Percentiles rank a stretch among this genome's conserved stretches.
These are phyloP conservation scores for Lasiosphaeris hirsuta DNA, from an alignment of 495 filamentous ascomycete genomes.

Conservation along the genomic window DNA sequence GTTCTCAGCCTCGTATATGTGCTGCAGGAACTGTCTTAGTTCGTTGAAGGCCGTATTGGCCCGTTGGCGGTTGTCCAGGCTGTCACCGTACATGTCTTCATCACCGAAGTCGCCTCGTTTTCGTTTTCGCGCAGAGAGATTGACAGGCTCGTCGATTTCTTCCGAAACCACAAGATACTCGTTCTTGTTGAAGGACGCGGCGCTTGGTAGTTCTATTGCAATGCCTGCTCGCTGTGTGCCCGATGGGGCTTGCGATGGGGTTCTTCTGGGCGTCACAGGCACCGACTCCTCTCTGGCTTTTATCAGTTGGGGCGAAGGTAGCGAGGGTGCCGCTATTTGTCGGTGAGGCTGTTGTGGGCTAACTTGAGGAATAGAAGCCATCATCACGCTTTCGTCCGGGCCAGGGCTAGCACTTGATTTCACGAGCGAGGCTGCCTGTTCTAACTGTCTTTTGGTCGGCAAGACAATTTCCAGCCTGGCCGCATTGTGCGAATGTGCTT, in stretches of 20 bases:
- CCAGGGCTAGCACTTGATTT: background rate
- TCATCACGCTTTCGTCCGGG: background rate
- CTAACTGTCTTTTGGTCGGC: conserved; percentile 32
- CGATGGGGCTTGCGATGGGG: conserved; percentile 11
- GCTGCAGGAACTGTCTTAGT: conserved; percentile 62
- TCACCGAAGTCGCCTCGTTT: conserved; percentile 40
- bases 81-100: conserved; percentile 44
- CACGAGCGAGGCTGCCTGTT: conserved; percentile 12
- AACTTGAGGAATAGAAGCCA: background rate
- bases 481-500: conserved; percentile 27
- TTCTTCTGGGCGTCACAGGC: background rate
- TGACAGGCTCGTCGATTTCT: conserved; percentile 37
- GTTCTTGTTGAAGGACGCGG: conserved; percentile 34
- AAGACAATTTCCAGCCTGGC: conserved; percentile 31
- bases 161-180: conserved; percentile 40
- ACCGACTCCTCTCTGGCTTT: background rate
- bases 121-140: conserved; percentile 38
- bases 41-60: conserved; percentile 67
- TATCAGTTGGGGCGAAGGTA: conserved; percentile 1
- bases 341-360: background rate
- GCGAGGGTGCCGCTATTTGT: background rate
- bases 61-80: conserved; percentile 73
- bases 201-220: conserved; percentile 37
- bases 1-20: conserved; percentile 78
- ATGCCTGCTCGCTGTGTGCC: conserved; percentile 23